Percentiles rank a stretch among this genome's conserved stretches.
phyloP scores from a whole-genome alignment of 2,329 filamentous ascomycete species.

The Leptoxyphium fumago region DNA sequence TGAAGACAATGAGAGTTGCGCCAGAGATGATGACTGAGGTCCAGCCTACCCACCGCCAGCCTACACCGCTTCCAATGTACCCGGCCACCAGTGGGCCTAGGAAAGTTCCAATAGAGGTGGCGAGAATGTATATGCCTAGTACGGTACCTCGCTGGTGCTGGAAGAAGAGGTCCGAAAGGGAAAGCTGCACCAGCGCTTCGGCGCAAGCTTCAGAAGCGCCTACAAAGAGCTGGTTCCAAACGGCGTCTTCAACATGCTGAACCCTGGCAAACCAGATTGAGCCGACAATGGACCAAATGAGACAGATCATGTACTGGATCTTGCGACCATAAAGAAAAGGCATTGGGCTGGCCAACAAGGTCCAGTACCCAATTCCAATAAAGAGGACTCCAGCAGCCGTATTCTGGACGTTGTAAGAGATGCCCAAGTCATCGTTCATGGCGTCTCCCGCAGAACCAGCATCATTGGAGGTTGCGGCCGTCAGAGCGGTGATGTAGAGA shows the following conservation, averaged over 20 bases:
- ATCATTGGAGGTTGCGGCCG: slow-evolving; percentile 42
- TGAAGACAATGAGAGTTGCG: slow-evolving; percentile 32
- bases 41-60: slow-evolving; percentile 44
- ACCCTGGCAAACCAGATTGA: slow-evolving; percentile 40
- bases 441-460: slow-evolving; percentile 38
- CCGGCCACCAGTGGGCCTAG: slow-evolving; percentile 39
- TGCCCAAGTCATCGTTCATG: slow-evolving; percentile 35
- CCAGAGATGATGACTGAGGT: slow-evolving; percentile 36
- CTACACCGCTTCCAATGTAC: slow-evolving; percentile 31
- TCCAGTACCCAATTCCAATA: slow-evolving; percentile 41
- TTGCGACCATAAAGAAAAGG: slow-evolving; percentile 41
- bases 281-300: slow-evolving; percentile 34
- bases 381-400: slow-evolving; percentile 44
- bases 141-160: slow-evolving; percentile 42
- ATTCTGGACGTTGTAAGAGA: slow-evolving; percentile 39
- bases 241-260: slow-evolving; percentile 29
- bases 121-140: slow-evolving; percentile 40
- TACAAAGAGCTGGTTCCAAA: slow-evolving; percentile 43
- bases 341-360: slow-evolving; percentile 37
- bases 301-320: slow-evolving; percentile 39
- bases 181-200: slow-evolving; percentile 43
- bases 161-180: slow-evolving; percentile 42
- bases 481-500: slow-evolving; percentile 39
- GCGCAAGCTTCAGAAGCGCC: slow-evolving; percentile 42
- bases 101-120: slow-evolving; percentile 42